Conservation (phyloP, 2,329 filamentous ascomycete genomes). For the Diaporthe capsici region DNA sequence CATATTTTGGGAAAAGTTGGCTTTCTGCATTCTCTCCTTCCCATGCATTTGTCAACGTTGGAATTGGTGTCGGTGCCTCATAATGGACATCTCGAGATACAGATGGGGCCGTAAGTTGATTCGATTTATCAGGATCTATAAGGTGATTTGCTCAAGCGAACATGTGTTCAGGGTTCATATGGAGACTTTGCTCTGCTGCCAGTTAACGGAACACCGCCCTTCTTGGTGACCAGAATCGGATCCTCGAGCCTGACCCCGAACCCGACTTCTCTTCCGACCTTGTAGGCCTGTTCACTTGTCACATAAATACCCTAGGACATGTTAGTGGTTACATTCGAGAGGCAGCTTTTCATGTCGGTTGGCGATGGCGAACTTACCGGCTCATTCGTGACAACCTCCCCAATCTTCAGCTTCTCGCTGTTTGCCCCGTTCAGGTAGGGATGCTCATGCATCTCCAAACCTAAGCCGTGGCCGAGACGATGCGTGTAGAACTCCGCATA, state of each 20-base stretch:
- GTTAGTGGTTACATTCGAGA: neutral
- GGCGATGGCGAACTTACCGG: slow-evolving; percentile 44
- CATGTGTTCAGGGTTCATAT: slow-evolving; percentile 45
- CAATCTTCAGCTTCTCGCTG: slow-evolving; percentile 46
- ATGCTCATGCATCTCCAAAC: slow-evolving; percentile 49
- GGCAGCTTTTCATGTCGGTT: too few species aligned
- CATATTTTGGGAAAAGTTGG: neutral
- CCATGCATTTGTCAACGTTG: neutral
- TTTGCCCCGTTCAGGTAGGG: slow-evolving; percentile 51
- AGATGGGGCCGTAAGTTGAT: neutral
- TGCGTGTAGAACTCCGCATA: slow-evolving; percentile 49
- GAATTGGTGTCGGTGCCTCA: neutral
- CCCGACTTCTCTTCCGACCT: slow-evolving; percentile 45
- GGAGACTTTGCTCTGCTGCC: slow-evolving; percentile 49
- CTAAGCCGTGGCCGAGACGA: slow-evolving; percentile 49
- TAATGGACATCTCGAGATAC: neutral
- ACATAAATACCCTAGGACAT: slow-evolving; percentile 48
- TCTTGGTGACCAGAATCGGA: slow-evolving; percentile 48
- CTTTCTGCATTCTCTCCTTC: neutral
- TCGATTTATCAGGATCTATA: neutral
- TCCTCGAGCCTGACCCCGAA: slow-evolving; percentile 50
- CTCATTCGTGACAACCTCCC: slow-evolving; percentile 49
- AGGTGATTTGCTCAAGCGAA: neutral
- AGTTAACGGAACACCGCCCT: slow-evolving; percentile 47
- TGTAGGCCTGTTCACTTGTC: slow-evolving; percentile 48